phyloP scores from a whole-genome alignment of 148 eudicot genomes.

The Fagopyrum tataricum region DNA sequence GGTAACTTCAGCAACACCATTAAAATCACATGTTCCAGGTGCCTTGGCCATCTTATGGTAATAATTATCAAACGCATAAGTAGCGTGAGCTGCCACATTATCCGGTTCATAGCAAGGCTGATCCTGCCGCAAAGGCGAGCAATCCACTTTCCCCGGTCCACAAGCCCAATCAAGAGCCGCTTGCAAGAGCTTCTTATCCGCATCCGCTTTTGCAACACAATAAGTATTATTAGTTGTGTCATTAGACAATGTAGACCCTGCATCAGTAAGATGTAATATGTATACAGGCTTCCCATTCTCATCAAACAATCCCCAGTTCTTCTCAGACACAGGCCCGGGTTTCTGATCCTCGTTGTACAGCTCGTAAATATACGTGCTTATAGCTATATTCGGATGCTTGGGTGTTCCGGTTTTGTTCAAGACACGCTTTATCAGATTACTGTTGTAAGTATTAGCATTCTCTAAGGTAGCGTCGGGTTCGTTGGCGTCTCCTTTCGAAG shows the following conservation, averaged over 20 bases:
- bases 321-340: slow-evolving; percentile 67
- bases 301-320: slow-evolving; percentile 91
- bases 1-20: slow-evolving; percentile 78
- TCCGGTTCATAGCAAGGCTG: slow-evolving; percentile 79
- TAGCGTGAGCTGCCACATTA: slow-evolving; percentile 64
- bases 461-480: slow-evolving; percentile 82
- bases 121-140: slow-evolving; percentile 67
- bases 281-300: slow-evolving; percentile 65
- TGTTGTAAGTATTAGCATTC: slow-evolving; percentile 81
- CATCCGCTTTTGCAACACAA: slow-evolving; percentile 65
- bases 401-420: slow-evolving; percentile 88
- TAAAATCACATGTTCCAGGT: slow-evolving; percentile 80
- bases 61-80: slow-evolving; percentile 77
- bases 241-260: slow-evolving; percentile 70
- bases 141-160: slow-evolving; percentile 88
- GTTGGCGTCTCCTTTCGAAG: slow-evolving; percentile 74
- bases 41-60: slow-evolving; percentile 81
- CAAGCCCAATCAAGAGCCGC: slow-evolving; percentile 97
- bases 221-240: slow-evolving; percentile 88
- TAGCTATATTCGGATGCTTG: slow-evolving; percentile 72
- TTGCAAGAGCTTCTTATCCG: slow-evolving; percentile 79
- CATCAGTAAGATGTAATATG: slow-evolving; percentile 59
- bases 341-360: slow-evolving; percentile 83
- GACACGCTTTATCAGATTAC: slow-evolving; percentile 71
- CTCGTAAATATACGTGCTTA: slow-evolving; percentile 81